Conservation (phyloP, 2,329 filamentous ascomycete species). For the Periconia sp. region DNA sequence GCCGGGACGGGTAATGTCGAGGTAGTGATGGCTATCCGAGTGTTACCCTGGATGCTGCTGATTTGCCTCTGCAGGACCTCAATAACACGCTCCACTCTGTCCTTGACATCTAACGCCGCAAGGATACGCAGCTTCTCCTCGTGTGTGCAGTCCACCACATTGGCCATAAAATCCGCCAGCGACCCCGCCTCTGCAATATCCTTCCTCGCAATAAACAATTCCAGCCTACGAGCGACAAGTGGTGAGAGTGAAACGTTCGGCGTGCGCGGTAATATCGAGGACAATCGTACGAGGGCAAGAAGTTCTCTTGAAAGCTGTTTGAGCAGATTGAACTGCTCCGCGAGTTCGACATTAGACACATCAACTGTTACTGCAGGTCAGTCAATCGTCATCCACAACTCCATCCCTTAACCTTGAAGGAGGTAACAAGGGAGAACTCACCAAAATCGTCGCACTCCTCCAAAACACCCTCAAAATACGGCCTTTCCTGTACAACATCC, state of each 20-base stretch:
- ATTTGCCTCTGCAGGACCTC: conserved; percentile 83
- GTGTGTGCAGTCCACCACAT: conserved; percentile 81
- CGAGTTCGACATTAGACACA: conserved; percentile 54
- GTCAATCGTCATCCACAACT: neutral
- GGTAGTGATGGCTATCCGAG: conserved; percentile 79
- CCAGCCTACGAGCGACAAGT: conserved; percentile 80
- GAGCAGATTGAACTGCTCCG: conserved; percentile 73
- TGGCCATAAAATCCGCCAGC: conserved; percentile 95
- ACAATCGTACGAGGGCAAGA: conserved; percentile 79
- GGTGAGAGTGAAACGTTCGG: conserved; percentile 72
- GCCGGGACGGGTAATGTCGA: conserved; percentile 57
- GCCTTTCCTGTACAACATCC: conserved; percentile 72
- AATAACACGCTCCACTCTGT: conserved; percentile 77
- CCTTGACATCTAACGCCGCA: conserved; percentile 75
- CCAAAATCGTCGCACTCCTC: conserved; percentile 69
- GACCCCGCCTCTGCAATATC: conserved; percentile 78
- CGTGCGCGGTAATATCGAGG: conserved; percentile 75
- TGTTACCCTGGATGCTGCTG: conserved; percentile 79
- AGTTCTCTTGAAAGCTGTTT: conserved; percentile 86
- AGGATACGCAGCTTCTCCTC: conserved; percentile 90
- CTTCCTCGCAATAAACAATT: conserved; percentile 83
- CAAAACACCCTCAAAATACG: conserved; percentile 84
- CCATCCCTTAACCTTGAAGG: neutral
- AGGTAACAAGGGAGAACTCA: conserved; percentile 41
- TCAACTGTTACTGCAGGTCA: conserved; percentile 19